phyloP scores from a whole-genome alignment of 2,329 filamentous ascomycete species.

The Cordyceps fumosorosea region DNA sequence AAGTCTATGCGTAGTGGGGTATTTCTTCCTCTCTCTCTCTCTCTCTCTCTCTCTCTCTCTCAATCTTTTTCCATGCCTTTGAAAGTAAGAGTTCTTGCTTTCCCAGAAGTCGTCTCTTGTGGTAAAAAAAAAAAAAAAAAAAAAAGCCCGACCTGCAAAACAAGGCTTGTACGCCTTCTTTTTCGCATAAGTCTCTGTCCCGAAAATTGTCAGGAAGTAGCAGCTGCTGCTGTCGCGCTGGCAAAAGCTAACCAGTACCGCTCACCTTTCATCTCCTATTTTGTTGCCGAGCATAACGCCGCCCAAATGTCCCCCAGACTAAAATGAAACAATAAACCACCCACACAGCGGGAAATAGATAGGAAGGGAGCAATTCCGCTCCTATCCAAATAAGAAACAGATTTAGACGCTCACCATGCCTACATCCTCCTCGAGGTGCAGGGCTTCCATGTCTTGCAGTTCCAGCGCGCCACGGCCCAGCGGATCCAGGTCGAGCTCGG shows the following conservation, averaged over 20 bases:
- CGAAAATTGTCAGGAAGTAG: not conserved
- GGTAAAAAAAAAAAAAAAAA: not conserved
- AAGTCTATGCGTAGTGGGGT: conserved; percentile 11
- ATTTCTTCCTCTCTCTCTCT: conserved; percentile 7
- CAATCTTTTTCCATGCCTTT: not conserved
- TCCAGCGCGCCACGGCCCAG: conserved; percentile 21
- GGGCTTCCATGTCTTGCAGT: conserved; percentile 18
- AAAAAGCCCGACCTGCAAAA: conserved; percentile 5
- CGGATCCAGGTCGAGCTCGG: conserved; percentile 42
- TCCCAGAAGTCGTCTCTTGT: not conserved
- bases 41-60: conserved; percentile 8
- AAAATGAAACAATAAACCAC: not conserved
- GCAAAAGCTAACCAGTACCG: not conserved
- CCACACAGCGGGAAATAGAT: not conserved
- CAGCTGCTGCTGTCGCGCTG: not conserved
- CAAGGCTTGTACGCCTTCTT: not conserved
- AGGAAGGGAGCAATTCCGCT: too few relatives aligned
- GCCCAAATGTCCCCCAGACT: not conserved
- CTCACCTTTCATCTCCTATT: not conserved
- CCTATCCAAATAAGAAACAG: not conserved
- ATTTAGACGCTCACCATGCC: conserved; percentile 29
- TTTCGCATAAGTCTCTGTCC: not conserved
- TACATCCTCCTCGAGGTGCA: conserved; percentile 26
- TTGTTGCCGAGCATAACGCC: not conserved
- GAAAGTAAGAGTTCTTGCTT: not conserved